Evolutionary conservation across 2,329 filamentous ascomycete species (phyloP).

Genomic region (Fusarium pilosicola): DNA sequence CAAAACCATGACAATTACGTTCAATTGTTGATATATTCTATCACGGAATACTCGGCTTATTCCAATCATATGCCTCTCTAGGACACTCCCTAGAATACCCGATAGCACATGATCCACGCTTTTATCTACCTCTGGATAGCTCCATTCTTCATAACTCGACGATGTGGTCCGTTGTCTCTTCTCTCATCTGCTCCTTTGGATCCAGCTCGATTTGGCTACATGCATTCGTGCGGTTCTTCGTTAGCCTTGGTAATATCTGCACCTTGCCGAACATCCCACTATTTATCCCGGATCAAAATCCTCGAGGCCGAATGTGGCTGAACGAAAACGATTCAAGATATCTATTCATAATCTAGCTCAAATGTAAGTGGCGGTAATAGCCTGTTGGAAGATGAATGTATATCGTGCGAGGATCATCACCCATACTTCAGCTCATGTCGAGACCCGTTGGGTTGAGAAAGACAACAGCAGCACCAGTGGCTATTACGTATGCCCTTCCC

Average conservation of each 20-base stretch:
- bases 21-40: not conserved
- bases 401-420: not conserved
- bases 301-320: not conserved
- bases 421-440: not conserved
- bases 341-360: not conserved
- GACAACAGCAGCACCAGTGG: not conserved
- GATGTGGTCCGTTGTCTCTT: constrained; percentile 24
- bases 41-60: not conserved
- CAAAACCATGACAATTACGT: not conserved
- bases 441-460: not conserved
- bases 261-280: constrained; percentile 22
- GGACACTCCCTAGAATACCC: not conserved
- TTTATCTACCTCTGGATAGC: not conserved
- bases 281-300: not conserved
- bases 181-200: constrained; percentile 3
- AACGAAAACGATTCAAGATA: not conserved
- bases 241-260: constrained; percentile 24
- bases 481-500: not conserved
- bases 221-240: constrained; percentile 23
- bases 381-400: not conserved
- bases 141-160: not conserved
- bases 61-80: not conserved
- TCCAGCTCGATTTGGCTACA: constrained; percentile 15
- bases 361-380: not conserved
- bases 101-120: not conserved